Percentiles rank a stretch among this genome's conserved stretches.
Evolutionary conservation across 176 grass and related monocot species (phyloP).

Genomic region (Oryza glaberrima): DNA sequence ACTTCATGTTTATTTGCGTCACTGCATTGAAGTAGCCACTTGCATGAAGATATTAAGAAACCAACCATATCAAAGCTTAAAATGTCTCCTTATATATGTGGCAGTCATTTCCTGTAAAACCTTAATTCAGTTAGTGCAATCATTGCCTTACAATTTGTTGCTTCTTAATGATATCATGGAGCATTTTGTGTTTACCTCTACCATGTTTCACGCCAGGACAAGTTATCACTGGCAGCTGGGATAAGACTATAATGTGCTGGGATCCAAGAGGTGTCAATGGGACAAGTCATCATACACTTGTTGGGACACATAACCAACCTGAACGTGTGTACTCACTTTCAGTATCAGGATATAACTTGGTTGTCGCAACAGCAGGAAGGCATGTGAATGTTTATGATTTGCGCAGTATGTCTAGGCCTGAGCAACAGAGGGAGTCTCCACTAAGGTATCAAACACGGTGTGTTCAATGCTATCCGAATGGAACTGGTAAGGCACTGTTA

Average conservation of each 20-base stretch:
- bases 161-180: slow-evolving; percentile 18
- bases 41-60: slow-evolving; percentile 12
- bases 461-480: slow-evolving; percentile 66
- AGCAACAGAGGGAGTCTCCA: slow-evolving; percentile 54
- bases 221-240: slow-evolving; percentile 78
- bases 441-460: slow-evolving; percentile 72
- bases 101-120: background rate
- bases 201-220: slow-evolving; percentile 49
- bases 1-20: background rate
- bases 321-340: slow-evolving; percentile 71
- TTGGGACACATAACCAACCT: slow-evolving; percentile 56
- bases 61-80: background rate
- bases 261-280: slow-evolving; percentile 61
- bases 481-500: slow-evolving; percentile 52
- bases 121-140: slow-evolving; percentile 22
- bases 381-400: slow-evolving; percentile 75
- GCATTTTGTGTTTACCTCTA: background rate
- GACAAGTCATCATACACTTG: slow-evolving; percentile 30
- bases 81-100: background rate
- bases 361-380: slow-evolving; percentile 74
- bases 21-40: background rate
- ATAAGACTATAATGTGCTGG: slow-evolving; percentile 73
- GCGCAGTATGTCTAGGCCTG: slow-evolving; percentile 62
- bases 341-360: slow-evolving; percentile 48
- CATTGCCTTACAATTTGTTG: background rate